Conservation (phyloP, 768 basidiomycete genomes). For the Amanita thiersii region DNA sequence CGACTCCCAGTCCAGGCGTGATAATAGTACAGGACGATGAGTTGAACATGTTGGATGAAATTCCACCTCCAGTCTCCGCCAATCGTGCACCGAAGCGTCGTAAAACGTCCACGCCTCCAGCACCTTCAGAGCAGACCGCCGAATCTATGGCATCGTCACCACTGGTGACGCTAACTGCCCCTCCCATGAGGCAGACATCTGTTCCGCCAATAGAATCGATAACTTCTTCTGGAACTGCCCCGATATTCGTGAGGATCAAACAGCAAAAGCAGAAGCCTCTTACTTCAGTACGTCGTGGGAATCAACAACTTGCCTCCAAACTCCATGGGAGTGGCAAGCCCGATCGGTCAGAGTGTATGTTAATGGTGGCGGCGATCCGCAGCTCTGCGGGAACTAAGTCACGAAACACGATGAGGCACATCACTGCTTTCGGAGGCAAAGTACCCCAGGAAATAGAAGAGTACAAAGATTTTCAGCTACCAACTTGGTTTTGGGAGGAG, state of each 20-base stretch:
- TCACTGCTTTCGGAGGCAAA: conserved; percentile 53
- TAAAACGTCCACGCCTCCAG: not conserved
- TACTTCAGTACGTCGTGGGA: not conserved
- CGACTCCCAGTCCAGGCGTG: conserved; percentile 9
- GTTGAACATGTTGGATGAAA: not conserved
- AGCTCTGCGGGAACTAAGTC: conserved; percentile 32
- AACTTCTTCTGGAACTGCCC: conserved; percentile 10
- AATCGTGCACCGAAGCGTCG: conserved; percentile 4
- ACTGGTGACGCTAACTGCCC: not conserved
- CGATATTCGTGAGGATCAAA: conserved; percentile 3
- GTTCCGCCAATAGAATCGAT: conserved; percentile 20
- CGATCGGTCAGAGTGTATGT: conserved; percentile 15
- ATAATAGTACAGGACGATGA: conserved; percentile 1
- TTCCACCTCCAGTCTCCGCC: not conserved
- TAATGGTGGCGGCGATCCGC: conserved; percentile 44
- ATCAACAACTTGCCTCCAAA: not conserved
- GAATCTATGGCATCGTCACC: not conserved
- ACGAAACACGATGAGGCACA: conserved; percentile 43
- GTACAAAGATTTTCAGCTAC: conserved; percentile 47
- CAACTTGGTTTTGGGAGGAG: conserved; percentile 34
- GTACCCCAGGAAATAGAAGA: conserved; percentile 42
- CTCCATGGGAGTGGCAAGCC: conserved; percentile 11
- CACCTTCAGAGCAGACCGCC: conserved; percentile 4
- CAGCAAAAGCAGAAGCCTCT: conserved; percentile 9
- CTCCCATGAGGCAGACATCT: conserved; percentile 14